Evolutionary conservation across 768 basidiomycete genomes (phyloP).

Genomic region (Udeniomyces megalosporus): DNA sequence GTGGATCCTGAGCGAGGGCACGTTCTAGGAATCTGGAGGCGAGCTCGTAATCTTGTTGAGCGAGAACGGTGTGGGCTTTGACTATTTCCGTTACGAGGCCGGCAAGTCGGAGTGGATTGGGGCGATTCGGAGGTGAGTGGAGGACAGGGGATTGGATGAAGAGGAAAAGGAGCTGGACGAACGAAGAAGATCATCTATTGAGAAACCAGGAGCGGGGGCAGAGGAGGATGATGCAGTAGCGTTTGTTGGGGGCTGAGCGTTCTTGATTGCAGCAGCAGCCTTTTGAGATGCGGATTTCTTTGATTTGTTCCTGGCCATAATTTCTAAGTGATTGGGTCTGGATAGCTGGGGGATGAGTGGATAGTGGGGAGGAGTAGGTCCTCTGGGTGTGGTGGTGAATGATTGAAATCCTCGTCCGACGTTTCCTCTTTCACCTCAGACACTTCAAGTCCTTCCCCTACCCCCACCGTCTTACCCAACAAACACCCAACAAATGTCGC

Average conservation of each 20-base stretch:
- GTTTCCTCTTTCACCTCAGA: background rate
- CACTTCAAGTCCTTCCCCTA: background rate
- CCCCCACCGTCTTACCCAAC: background rate
- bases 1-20: background rate
- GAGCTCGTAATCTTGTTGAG: conserved; percentile 13
- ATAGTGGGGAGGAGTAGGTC: too few relatives aligned
- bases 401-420: too few relatives aligned
- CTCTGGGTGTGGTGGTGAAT: too few relatives aligned
- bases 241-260: too few relatives aligned
- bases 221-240: too few relatives aligned
- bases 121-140: too few relatives aligned
- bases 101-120: background rate
- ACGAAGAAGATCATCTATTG: conserved; percentile 5
- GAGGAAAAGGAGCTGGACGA: background rate
- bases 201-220: too few relatives aligned
- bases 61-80: conserved; percentile 12
- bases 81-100: too few relatives aligned
- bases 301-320: background rate
- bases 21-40: conserved; percentile 6
- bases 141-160: background rate
- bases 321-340: too few relatives aligned
- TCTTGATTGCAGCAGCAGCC: too few relatives aligned
- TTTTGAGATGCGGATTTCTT: too few relatives aligned
- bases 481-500: background rate
- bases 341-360: too few relatives aligned